phyloP scores from a whole-genome alignment of 352 stramenopile genomes.

The Thalassiosira livingstoniorum region DNA sequence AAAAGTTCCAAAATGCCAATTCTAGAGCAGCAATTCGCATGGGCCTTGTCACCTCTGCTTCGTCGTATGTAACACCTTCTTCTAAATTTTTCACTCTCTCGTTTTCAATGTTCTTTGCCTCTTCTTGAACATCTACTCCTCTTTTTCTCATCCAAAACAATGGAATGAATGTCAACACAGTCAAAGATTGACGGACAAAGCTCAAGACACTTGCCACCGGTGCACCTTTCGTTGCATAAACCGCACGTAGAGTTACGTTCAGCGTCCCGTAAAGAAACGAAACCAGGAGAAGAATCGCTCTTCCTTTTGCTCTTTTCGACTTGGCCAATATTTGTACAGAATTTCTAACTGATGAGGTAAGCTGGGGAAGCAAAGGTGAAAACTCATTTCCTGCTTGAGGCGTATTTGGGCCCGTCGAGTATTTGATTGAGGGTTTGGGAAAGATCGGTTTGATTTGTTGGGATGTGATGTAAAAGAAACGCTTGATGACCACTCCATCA shows the following conservation, averaged over 20 bases:
- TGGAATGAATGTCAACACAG: too few species aligned
- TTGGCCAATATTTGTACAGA: too few species aligned
- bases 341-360: too few species aligned
- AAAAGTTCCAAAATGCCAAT: constrained; percentile 73
- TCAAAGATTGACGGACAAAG: constrained; percentile 57
- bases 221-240: constrained; percentile 31
- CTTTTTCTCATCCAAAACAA: constrained; percentile 22
- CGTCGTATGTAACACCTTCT: not conserved
- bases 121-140: not conserved
- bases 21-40: constrained; percentile 60
- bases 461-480: too few species aligned
- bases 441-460: too few species aligned
- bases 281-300: constrained; percentile 27
- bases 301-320: constrained; percentile 24
- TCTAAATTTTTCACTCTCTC: not conserved
- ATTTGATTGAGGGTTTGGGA: too few species aligned
- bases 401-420: too few species aligned
- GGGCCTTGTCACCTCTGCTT: constrained; percentile 15
- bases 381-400: too few species aligned
- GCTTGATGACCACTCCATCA: too few species aligned
- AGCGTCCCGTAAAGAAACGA: constrained; percentile 40
- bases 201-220: constrained; percentile 30
- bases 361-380: too few species aligned
- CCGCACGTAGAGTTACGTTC: constrained; percentile 23
- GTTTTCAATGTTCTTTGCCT: too few species aligned